Evolutionary conservation across 306 rosid species (phyloP).

Genomic region (Gillenia trifoliata): DNA sequence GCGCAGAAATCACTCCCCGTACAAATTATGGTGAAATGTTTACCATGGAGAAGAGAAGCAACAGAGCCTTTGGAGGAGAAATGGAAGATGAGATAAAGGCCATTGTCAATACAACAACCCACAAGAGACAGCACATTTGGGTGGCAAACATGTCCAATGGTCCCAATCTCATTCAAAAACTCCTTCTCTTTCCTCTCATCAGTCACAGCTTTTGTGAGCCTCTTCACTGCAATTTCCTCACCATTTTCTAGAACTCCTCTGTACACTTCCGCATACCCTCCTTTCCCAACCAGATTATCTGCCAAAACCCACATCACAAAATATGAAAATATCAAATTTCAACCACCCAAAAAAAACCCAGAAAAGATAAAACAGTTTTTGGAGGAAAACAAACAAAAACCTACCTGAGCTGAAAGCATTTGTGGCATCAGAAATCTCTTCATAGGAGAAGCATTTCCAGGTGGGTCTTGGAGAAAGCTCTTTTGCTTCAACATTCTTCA

Average conservation of each 20-base stretch:
- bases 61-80: slow-evolving; percentile 80
- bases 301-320: slow-evolving; percentile 13
- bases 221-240: slow-evolving; percentile 82
- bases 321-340: neutral
- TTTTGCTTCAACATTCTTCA: slow-evolving; percentile 15
- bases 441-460: slow-evolving; percentile 90
- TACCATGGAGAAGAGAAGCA: slow-evolving; percentile 90
- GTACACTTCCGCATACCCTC: slow-evolving; percentile 93
- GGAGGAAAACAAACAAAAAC: neutral
- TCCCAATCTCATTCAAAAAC: slow-evolving; percentile 88
- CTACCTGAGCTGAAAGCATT: slow-evolving; percentile 78
- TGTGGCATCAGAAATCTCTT: slow-evolving; percentile 67
- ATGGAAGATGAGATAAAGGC: slow-evolving; percentile 74
- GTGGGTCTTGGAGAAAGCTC: slow-evolving; percentile 52
- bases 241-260: slow-evolving; percentile 57
- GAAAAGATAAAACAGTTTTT: neutral
- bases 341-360: neutral
- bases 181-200: slow-evolving; percentile 93
- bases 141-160: slow-evolving; percentile 81
- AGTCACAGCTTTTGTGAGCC: slow-evolving; percentile 54
- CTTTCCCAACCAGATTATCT: slow-evolving; percentile 87
- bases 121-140: slow-evolving; percentile 66
- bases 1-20: neutral
- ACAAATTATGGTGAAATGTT: neutral
- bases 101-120: slow-evolving; percentile 85